Conservation (phyloP, 2,329 filamentous ascomycete genomes). For the Aspergillus brasiliensis region DNA sequence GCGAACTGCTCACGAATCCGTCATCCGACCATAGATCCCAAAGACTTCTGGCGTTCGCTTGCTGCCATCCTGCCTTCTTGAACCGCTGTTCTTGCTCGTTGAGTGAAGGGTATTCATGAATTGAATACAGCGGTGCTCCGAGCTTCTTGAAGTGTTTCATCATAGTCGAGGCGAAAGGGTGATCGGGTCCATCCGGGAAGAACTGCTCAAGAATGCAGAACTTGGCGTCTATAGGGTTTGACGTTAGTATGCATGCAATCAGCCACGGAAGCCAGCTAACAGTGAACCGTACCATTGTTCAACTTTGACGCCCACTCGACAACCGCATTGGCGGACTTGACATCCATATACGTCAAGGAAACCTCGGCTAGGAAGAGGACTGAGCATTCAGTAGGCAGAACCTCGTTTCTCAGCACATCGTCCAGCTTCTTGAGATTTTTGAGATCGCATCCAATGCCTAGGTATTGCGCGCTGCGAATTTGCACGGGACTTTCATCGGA, state of each 20-base stretch:
- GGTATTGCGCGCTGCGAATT: slow-evolving; percentile 69
- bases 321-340: slow-evolving; percentile 69
- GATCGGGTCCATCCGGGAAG: slow-evolving; percentile 72
- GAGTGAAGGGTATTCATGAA: slow-evolving; percentile 68
- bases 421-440: slow-evolving; percentile 66
- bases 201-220: slow-evolving; percentile 89
- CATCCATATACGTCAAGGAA: slow-evolving; percentile 87
- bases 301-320: slow-evolving; percentile 76
- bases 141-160: slow-evolving; percentile 79
- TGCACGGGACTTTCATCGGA: slow-evolving; percentile 47
- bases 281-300: slow-evolving; percentile 60
- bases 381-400: slow-evolving; percentile 60
- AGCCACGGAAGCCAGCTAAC: not conserved
- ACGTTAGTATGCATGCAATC: slow-evolving; percentile 7
- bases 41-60: slow-evolving; percentile 66
- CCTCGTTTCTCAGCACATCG: slow-evolving; percentile 58
- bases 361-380: slow-evolving; percentile 87
- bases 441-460: slow-evolving; percentile 80
- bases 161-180: slow-evolving; percentile 89
- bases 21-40: slow-evolving; percentile 82
- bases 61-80: slow-evolving; percentile 65
- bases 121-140: slow-evolving; percentile 74
- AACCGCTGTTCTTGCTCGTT: slow-evolving; percentile 72
- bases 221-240: slow-evolving; percentile 55
- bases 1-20: slow-evolving; percentile 61